Evolutionary conservation across 164 flowering plant genomes (phyloP).

Genomic region (Annona squamosa): DNA sequence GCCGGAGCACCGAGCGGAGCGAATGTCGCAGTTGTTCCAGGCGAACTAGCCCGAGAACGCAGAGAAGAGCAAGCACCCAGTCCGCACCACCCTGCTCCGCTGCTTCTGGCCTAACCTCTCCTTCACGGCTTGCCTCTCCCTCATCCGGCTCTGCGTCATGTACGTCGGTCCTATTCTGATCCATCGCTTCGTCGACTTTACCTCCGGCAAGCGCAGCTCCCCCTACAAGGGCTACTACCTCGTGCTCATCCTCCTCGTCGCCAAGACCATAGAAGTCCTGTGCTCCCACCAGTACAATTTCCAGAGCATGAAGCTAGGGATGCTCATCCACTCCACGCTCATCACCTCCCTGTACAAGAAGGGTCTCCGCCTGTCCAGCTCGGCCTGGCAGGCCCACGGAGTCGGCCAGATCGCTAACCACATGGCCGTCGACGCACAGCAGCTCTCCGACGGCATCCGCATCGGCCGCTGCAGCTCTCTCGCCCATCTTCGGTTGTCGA

Average conservation of each 20-base stretch:
- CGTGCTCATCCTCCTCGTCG: slow-evolving; percentile 49
- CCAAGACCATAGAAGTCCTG: slow-evolving; percentile 68
- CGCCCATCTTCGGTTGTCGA: slow-evolving; percentile 40
- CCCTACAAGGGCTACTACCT: slow-evolving; percentile 79
- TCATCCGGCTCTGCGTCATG: slow-evolving; percentile 63
- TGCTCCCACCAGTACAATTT: slow-evolving; percentile 76
- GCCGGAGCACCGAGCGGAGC: slow-evolving; percentile 69
- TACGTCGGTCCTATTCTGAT: slow-evolving; percentile 82
- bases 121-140: slow-evolving; percentile 68
- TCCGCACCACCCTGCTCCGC: slow-evolving; percentile 53
- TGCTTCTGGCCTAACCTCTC: slow-evolving; percentile 79
- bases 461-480: slow-evolving; percentile 34
- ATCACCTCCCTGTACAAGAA: slow-evolving; percentile 78
- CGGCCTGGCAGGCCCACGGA: slow-evolving; percentile 88
- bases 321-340: slow-evolving; percentile 70
- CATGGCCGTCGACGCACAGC: slow-evolving; percentile 98
- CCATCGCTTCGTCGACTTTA: slow-evolving; percentile 67
- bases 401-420: slow-evolving; percentile 92
- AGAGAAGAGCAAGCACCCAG: slow-evolving; percentile 61
- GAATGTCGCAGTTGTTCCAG: slow-evolving; percentile 53
- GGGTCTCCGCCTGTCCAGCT: slow-evolving; percentile 70
- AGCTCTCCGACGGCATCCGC: slow-evolving; percentile 38
- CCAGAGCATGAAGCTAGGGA: slow-evolving; percentile 73
- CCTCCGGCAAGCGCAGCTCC: slow-evolving; percentile 61
- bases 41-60: slow-evolving; percentile 66